Conservation (phyloP, 2,329 filamentous ascomycete genomes). For the Magnaporthiopsis rhizophila region DNA sequence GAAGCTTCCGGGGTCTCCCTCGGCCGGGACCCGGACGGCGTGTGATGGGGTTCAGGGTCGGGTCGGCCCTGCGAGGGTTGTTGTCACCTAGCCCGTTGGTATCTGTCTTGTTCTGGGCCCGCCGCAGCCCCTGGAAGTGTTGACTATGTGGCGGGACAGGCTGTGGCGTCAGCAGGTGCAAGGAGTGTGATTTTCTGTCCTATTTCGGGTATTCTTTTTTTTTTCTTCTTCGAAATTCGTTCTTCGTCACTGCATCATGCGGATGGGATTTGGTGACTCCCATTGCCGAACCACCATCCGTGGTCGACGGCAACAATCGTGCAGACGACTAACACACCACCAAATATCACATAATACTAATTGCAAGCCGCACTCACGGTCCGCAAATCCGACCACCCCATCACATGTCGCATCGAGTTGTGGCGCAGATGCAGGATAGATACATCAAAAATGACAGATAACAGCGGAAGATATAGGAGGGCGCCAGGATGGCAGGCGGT, state of each 20-base stretch:
- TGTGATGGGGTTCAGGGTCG: constrained; percentile 50
- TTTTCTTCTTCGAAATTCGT: background rate
- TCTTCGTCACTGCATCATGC: background rate
- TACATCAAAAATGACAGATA: background rate
- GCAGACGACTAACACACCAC: too few species aligned
- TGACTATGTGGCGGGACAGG: constrained; percentile 30
- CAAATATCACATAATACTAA: background rate
- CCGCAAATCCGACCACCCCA: background rate
- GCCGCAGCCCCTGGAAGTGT: constrained; percentile 52
- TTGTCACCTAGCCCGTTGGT: constrained; percentile 22
- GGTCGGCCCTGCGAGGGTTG: constrained; percentile 35
- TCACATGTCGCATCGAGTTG: background rate
- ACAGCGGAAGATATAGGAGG: background rate
- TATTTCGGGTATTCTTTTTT: background rate
- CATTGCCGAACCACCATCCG: background rate
- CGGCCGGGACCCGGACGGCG: constrained; percentile 50
- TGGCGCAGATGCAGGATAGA: background rate
- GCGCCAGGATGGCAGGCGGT: too few species aligned
- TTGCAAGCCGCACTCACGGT: background rate
- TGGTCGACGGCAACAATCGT: too few species aligned
- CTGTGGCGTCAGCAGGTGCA: background rate
- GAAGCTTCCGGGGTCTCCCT: constrained; percentile 42
- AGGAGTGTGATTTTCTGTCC: background rate
- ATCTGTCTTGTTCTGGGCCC: constrained; percentile 47
- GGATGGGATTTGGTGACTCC: background rate